Conservation (phyloP, 2,329 filamentous ascomycete species). For the Claviceps cyperi region DNA sequence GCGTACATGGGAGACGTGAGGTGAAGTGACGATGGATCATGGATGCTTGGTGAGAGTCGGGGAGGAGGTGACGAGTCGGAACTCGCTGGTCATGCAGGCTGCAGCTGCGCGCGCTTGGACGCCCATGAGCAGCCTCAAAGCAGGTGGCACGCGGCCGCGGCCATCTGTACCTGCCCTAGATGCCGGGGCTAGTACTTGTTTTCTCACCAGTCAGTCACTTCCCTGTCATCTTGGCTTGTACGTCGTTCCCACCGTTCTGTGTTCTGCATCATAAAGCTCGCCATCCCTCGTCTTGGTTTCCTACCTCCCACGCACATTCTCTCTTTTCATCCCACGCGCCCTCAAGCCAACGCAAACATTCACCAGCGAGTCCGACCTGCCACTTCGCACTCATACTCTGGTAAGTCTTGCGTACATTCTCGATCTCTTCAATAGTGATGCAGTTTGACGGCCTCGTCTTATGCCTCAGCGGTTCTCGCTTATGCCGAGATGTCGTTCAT, state of each 20-base stretch:
- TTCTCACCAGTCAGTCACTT: constrained; percentile 2
- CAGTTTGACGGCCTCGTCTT: too few relatives aligned
- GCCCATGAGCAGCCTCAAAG: neutral
- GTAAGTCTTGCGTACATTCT: neutral
- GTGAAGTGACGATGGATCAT: too few relatives aligned
- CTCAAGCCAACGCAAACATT: neutral
- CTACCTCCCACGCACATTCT: neutral
- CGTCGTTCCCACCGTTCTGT: neutral
- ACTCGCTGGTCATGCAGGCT: too few relatives aligned
- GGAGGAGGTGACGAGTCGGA: too few relatives aligned
- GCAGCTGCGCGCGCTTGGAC: too few relatives aligned
- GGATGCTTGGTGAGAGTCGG: too few relatives aligned
- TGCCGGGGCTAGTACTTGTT: constrained; percentile 2
- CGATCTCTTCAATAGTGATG: neutral
- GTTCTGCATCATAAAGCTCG: constrained; percentile 5
- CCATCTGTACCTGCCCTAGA: constrained; percentile 4
- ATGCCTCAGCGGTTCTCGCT: too few relatives aligned
- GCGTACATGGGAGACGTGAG: too few relatives aligned
- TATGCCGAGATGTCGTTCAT: too few relatives aligned
- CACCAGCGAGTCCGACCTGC: neutral
- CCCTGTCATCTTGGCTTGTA: neutral
- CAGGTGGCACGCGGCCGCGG: constrained; percentile 6
- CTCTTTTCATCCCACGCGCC: neutral
- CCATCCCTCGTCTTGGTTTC: neutral
- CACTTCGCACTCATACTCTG: neutral